Evolutionary conservation across 2,329 filamentous ascomycete genomes (phyloP), one percentile per base, ranked within the genome.

Genomic region (Botryosphaeria dothidea): DNA sequence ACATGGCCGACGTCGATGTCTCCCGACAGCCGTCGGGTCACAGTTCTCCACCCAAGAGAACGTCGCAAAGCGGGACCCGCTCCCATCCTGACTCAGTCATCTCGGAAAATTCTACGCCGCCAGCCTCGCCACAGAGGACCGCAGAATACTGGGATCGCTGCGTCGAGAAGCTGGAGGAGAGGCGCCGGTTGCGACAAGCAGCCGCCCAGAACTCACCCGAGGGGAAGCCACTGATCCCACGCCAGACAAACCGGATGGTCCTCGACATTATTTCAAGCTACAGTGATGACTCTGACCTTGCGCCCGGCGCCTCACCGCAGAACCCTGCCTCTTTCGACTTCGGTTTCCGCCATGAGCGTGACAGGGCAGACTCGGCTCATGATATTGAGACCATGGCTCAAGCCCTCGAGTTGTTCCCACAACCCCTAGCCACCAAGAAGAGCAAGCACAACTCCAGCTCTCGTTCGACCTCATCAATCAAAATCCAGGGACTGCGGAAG

Each of bases 351-450:
- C 58, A 46, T 21, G 62, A 64, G 29, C 43, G 62, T 6, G 45
- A 64, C 34, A 34, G 62, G n/a, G 62, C 62, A 38, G 62, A 64
- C 45, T 64, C 62, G 21, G 62, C 62, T 11, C 62, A 64, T 27
- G 62, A 64, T 19, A 57, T 57, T 23, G 51, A 57, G 25, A 46
- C 43, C 23, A 48, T 64, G 3, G 51, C 51, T 11, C 36, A 64
- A 19, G 43, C 51, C 9, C 41, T 64, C 21, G 43, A 58, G n/a
- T 34, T 51, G 21, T 51, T 45, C 36, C 58, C 45, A 19, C 19
- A 46, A 21, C 48, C 48, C n/a, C 19, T 38, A n/a, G 6, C 25
- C 3, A 17, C n/a, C 34, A n/a, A 25, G 27, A 48, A 48, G 31
- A 58, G 15, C 31, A 51, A 36, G 5, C 7, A 21, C 3, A 31